Evolutionary conservation across 2,329 filamentous ascomycete species (phyloP).

Genomic region (Hypoxylon sp.): DNA sequence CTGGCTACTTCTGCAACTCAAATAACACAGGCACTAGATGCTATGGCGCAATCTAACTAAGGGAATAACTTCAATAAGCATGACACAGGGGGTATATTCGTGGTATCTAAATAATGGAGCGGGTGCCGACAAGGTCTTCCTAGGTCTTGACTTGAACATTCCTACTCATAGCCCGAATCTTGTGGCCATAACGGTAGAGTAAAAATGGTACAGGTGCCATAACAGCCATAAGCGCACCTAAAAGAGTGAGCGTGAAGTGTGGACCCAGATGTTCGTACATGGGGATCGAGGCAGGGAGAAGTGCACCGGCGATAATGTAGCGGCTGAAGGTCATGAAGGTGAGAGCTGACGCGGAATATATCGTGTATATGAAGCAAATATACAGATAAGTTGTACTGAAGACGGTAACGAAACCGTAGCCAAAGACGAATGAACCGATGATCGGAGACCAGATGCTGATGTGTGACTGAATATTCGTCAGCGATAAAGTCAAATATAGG

Average conservation of each 20-base stretch:
- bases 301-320: slow-evolving; percentile 58
- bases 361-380: slow-evolving; percentile 62
- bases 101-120: background rate
- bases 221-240: slow-evolving; percentile 57
- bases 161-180: slow-evolving; percentile 48
- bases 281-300: slow-evolving; percentile 47
- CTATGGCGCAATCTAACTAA: background rate
- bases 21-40: background rate
- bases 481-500: background rate
- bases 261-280: background rate
- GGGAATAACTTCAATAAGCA: background rate
- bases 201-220: slow-evolving; percentile 63
- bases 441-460: slow-evolving; percentile 59
- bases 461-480: background rate
- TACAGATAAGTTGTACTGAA: slow-evolving; percentile 63
- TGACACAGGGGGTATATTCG: background rate
- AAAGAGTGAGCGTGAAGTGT: slow-evolving; percentile 3
- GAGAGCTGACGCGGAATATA: slow-evolving; percentile 60
- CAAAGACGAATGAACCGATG: slow-evolving; percentile 58
- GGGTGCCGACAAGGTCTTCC: background rate
- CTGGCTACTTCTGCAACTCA: background rate
- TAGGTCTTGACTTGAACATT: background rate
- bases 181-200: slow-evolving; percentile 58
- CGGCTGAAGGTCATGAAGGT: slow-evolving; percentile 60
- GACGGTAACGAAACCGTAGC: slow-evolving; percentile 60